Base-by-base conservation (phyloP, 306 rosid species). In the Vigna hirtella region DNA sequence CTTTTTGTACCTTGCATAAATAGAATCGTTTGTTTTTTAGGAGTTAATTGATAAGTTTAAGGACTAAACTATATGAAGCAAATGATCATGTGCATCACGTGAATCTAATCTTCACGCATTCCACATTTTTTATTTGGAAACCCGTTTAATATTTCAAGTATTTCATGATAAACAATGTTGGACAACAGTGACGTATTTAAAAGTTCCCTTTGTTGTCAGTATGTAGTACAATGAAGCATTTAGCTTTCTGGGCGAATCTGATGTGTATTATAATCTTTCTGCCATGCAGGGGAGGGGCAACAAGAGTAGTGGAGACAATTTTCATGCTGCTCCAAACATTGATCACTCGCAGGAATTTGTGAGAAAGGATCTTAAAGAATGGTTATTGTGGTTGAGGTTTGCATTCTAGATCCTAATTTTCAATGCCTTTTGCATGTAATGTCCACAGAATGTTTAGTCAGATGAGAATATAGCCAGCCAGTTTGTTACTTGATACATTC, bases 301-400 rank as follows among this genome's bases (percentile, higher is more conserved):
- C 90, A 95, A 95, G 82, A 91, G 98, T 82, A 95, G 98, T 9
- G 99, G 99, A 80, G 99, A 96, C 42, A 87, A 67, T 83, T 96
- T 96, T 79, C 99, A 96, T 66, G 99, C 99, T 74, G 99, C 99
- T 69, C 99, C 99, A 69, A 96, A 96, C 83, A 96, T 96, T 78
- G 99, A 96, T 86, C 99, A 96, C 83, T 96, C 99, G 32, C 99
- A 96, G 88, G 98, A 93, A n/a, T 96, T 93, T 89, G 99, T 96
- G 80, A 90, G 99, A 86, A 90, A 87, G 48, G 99, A 96, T 87
- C 69, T 96, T 81, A 89, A 86, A 84, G 99, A 93, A 83, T 96
- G 99, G 99, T 79, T 96, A 72, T 47, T 81, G 87, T 93, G 97
- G 97, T 72, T 96, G 84, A 96, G 98, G 98, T 93, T 72, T 34